phyloP scores from a whole-genome alignment of 257 asterid species.

The Rhazya stricta region DNA sequence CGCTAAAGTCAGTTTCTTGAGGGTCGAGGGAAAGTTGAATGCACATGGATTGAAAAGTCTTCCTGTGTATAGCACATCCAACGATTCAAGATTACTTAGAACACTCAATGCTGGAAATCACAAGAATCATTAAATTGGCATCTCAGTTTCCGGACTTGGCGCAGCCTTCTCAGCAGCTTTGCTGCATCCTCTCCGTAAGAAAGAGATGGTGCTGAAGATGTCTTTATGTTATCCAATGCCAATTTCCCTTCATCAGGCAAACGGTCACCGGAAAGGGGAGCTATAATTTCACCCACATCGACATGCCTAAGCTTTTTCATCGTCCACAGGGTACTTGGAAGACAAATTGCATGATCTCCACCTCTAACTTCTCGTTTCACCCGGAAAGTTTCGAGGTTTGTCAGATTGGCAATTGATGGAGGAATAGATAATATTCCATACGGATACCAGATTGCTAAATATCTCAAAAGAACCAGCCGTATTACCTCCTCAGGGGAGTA shows the following conservation, averaged over 20 bases:
- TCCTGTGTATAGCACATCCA: no score
- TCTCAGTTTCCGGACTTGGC: neutral
- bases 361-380: neutral
- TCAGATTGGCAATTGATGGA: neutral
- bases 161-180: neutral
- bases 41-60: neutral
- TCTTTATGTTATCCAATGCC: neutral
- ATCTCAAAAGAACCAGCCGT: neutral
- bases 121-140: neutral
- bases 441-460: neutral
- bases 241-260: neutral
- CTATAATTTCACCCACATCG: neutral
- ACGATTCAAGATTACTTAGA: no score
- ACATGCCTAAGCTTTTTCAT: conserved; percentile 12
- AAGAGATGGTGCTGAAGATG: neutral
- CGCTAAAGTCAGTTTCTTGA: neutral
- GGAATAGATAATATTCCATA: neutral
- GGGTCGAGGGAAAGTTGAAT: neutral
- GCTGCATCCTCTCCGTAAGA: neutral
- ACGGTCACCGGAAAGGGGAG: no score
- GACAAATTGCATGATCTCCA: neutral
- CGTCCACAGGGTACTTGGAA: neutral
- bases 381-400: neutral
- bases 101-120: neutral
- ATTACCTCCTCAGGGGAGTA: neutral